Percentiles rank a stretch among this genome's conserved stretches.
These are phyloP conservation scores for Tolypocladium amazonense DNA, from an alignment of 2,329 filamentous ascomycete genomes.

Conservation along the genomic window DNA sequence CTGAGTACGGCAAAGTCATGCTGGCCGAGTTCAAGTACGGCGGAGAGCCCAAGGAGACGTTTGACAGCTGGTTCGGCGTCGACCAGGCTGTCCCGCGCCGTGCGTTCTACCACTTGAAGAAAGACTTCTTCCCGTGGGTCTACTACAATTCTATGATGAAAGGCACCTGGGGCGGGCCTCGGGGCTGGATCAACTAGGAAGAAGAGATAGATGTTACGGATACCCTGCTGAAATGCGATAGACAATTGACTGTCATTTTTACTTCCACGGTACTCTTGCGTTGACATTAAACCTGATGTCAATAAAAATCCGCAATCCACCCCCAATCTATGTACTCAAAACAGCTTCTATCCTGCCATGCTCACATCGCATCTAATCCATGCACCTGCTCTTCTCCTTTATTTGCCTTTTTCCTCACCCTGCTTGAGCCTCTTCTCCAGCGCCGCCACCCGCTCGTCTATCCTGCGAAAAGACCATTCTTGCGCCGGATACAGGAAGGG, in stretches of 20 bases:
- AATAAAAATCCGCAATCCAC: no score
- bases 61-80: conserved; percentile 40
- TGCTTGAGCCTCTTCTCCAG: not conserved
- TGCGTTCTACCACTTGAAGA: conserved; percentile 53
- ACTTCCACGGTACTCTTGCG: no score
- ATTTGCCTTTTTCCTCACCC: not conserved
- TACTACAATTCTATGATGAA: conserved; percentile 50
- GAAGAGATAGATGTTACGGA: not conserved
- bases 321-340: no score
- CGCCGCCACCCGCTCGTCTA: not conserved
- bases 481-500: not conserved
- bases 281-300: no score
- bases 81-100: conserved; percentile 46
- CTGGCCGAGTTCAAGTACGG: conserved; percentile 58
- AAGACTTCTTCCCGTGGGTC: conserved; percentile 59
- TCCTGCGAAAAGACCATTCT: not conserved
- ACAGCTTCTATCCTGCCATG: not conserved
- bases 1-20: conserved; percentile 50
- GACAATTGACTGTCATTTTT: not conserved
- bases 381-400: no score
- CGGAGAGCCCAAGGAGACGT: conserved; percentile 52
- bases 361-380: not conserved
- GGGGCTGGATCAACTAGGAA: not conserved
- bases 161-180: conserved; percentile 45
- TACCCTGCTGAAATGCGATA: not conserved